These are phyloP conservation scores for Tulasnella sp. DNA, from an alignment of 768 basidiomycete species.

Conservation along the genomic window DNA sequence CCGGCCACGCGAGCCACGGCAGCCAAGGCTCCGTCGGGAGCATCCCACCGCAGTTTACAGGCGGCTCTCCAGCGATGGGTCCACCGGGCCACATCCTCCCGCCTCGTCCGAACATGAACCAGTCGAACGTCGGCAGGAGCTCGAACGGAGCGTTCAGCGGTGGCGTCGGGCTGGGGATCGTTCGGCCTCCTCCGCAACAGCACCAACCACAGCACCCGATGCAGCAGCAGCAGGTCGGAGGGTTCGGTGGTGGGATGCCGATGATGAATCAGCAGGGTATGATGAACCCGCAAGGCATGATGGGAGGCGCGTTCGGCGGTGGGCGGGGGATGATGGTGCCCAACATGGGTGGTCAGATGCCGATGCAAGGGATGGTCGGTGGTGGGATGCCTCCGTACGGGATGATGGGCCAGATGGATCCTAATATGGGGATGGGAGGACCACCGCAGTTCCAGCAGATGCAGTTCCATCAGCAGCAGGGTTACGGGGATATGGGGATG, in stretches of 20 bases:
- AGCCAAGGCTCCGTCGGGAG: conserved; percentile 12
- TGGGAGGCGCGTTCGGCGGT: background rate
- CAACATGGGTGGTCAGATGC: conserved; percentile 13
- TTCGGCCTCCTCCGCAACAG: conserved; percentile 3
- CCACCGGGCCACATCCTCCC: conserved; percentile 17
- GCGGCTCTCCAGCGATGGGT: conserved; percentile 17
- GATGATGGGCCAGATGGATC: conserved; percentile 19
- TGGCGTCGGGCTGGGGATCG: conserved; percentile 9
- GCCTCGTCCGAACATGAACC: conserved; percentile 14
- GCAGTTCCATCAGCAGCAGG: background rate
- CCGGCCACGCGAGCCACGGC: conserved; percentile 22
- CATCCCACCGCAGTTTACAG: conserved; percentile 5
- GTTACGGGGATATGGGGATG: background rate
- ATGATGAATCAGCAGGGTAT: conserved; percentile 21
- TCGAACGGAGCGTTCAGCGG: conserved; percentile 6
- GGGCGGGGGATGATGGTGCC: conserved; percentile 13
- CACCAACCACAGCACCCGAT: background rate
- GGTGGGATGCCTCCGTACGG: conserved; percentile 10
- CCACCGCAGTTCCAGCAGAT: background rate
- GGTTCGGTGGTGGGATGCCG: conserved; percentile 14
- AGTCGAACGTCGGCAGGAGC: background rate
- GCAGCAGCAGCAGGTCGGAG: conserved; percentile 10
- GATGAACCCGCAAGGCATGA: background rate
- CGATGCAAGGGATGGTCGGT: conserved; percentile 10
- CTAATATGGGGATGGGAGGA: conserved; percentile 13